Evolutionary conservation across 2,329 filamentous ascomycete genomes (phyloP).

Genomic region (Ustilaginoidea virens): DNA sequence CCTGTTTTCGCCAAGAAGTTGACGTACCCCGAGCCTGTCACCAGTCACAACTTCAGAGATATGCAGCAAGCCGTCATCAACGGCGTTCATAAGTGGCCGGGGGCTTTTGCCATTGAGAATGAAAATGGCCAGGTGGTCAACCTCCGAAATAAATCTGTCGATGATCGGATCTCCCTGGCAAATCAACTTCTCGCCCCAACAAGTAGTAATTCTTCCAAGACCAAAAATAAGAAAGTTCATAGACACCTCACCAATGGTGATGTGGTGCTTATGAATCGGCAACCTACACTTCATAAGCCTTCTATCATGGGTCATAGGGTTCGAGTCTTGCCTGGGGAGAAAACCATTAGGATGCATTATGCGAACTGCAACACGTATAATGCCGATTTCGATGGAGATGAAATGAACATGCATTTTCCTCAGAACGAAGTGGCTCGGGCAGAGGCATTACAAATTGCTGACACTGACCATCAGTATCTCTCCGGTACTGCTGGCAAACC

Average conservation of each 20-base stretch:
- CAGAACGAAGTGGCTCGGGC: conserved; percentile 91
- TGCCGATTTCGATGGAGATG: conserved; percentile 96
- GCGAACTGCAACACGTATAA: conserved; percentile 99
- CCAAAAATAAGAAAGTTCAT: conserved; percentile 89
- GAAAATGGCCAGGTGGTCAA: conserved; percentile 87
- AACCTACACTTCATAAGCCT: conserved; percentile 93
- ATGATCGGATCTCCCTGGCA: conserved; percentile 77
- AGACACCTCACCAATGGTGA: conserved; percentile 88
- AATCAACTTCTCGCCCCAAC: conserved; percentile 86
- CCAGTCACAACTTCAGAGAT: conserved; percentile 91
- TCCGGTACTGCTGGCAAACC: conserved; percentile 89
- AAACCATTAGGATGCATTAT: conserved; percentile 98
- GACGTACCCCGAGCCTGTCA: conserved; percentile 94
- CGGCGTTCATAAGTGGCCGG: conserved; percentile 84
- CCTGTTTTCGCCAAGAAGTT: conserved; percentile 95
- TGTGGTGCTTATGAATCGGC: conserved; percentile 96
- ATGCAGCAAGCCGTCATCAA: conserved; percentile 95
- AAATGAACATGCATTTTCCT: conserved; percentile 99
- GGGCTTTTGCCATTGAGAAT: conserved; percentile 86
- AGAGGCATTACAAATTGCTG: conserved; percentile 83
- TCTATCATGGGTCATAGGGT: conserved; percentile 98
- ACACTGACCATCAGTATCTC: conserved; percentile 94
- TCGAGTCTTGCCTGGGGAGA: conserved; percentile 80
- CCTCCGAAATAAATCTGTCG: conserved; percentile 69
- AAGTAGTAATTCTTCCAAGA: conserved; percentile 51